Base-by-base conservation (phyloP, 148 eudicot genomes). In the Cornus controversa region DNA sequence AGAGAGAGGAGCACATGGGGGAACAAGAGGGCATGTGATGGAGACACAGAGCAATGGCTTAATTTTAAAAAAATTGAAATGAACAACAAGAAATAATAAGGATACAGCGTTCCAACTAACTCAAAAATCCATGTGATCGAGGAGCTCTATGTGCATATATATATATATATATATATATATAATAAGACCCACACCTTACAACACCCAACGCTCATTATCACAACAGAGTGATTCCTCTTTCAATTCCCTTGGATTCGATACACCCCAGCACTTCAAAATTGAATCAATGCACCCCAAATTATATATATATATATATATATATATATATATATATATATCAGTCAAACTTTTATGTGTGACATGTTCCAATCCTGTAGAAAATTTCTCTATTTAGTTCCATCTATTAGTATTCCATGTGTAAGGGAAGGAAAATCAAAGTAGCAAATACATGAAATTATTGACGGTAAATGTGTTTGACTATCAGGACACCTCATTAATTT, bases 61-160 rank as follows among this genome's bases (percentile, higher is more conserved):
- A 62, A 73, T 14, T 66, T 22, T 11, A 50, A 42, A 65, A 66
- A 65, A 9, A 25, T 65, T 40, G 70, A 76, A 66, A 66, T 27
- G 29, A 50, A 62, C 31, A 60, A 22, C 53, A 25, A 28, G 71
- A 47, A 27, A 70, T 76, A 47, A 66, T 58, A 76, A 66, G 78
- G 78, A 76, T 75, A 71, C 78, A 66, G 67, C 65, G 63, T 60
- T 75, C 26, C 78, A 75, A 75, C 70, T 42, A 65, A 66, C 40
- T 16, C 10, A 50, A 1, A 50, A 65, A 66, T 37, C 78, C 70
- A 75, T 66, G 70, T 75, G 78, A n/a, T n/a, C n/a, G n/a, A 69
- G 29, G 62, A 50, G 18, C 20, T 50, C 20, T 2, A 11, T 50
- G 7, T 2, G 8, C 57, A 50, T 1, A 50, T 20, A n/a, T n/a